Base-by-base conservation (phyloP, 768 basidiomycete genomes). In the Sporobolomyces phaffii region DNA sequence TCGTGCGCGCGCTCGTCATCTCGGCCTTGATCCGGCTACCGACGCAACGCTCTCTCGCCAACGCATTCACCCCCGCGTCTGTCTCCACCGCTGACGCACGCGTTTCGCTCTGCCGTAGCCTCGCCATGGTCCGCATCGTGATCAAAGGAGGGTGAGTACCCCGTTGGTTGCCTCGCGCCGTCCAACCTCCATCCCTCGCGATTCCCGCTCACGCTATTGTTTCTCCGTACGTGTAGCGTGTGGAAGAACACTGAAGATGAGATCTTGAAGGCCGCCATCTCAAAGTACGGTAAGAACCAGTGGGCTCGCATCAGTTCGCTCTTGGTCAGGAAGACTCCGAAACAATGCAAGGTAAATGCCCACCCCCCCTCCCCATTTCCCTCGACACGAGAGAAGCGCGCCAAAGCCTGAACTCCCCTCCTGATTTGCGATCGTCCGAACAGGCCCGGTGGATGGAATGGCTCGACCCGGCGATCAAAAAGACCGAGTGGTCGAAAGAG, bases 401-500 rank as follows among this genome's bases (percentile, higher is more conserved):
- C n/a, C n/a, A n/a, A n/a, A n/a, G n/a, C n/a, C n/a, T n/a, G n/a
- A n/a, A n/a, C n/a, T n/a, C n/a, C n/a, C n/a, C n/a, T n/a, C n/a
- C n/a, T n/a, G n/a, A n/a, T n/a, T n/a, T n/a, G 38, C 38, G 38
- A 5, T 33, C 13, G 0, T 26, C 13, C 17, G 22, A 6, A 20
- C 60, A 73, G 69, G 91, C 91, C 2, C 88, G 91, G 44, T 98
- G 94, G 94, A 97, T 94, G 76, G 94, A 97, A 80, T 98, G 96
- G 96, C 81, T 98, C 53, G 96, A 99, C 80, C 96, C 96, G 9
- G 93, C 91, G 57, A 99, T 98, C 79, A 97, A 97, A 80, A 99
- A 99, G 82, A 97, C 94, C 22, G 96, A 98, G 78, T 99, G 96
- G 96, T 96, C 93, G 50, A 98, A 97, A 81, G 92, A 89, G 22